These are phyloP conservation scores for Podospora anserina DNA, from an alignment of 495 filamentous ascomycete genomes.

Conservation along the genomic window DNA sequence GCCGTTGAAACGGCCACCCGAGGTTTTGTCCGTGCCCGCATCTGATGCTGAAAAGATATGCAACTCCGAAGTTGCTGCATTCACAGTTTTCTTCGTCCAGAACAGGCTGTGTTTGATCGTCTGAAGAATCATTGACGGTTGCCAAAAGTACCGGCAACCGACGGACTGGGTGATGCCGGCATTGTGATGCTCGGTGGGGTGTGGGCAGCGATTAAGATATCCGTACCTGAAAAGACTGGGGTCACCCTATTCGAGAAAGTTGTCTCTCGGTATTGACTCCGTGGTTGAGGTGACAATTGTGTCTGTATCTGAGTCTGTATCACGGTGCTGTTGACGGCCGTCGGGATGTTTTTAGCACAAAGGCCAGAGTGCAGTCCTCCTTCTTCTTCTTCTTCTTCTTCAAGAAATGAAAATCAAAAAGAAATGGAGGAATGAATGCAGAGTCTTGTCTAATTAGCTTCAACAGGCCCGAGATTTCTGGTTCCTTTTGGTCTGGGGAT, in stretches of 20 bases:
- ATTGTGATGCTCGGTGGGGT: background rate
- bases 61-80: background rate
- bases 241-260: background rate
- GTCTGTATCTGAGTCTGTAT: background rate
- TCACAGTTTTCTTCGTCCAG: background rate
- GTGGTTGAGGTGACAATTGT: background rate
- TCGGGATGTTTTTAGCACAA: background rate
- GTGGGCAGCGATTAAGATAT: background rate
- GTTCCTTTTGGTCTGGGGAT: slow-evolving; percentile 18
- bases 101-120: background rate
- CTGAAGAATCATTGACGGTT: background rate
- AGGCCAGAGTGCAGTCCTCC: too few species aligned
- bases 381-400: too few species aligned
- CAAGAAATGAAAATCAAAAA: background rate
- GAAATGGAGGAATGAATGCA: background rate
- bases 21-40: background rate
- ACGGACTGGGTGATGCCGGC: background rate
- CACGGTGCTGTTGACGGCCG: background rate
- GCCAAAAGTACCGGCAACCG: background rate
- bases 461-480: slow-evolving; percentile 17
- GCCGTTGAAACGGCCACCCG: background rate
- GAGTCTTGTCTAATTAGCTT: slow-evolving; percentile 8
- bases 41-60: background rate
- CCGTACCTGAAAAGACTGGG: background rate
- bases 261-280: background rate